phyloP scores from a whole-genome alignment of 106 monocot species.

The Dendrobium chrysotoxum region DNA sequence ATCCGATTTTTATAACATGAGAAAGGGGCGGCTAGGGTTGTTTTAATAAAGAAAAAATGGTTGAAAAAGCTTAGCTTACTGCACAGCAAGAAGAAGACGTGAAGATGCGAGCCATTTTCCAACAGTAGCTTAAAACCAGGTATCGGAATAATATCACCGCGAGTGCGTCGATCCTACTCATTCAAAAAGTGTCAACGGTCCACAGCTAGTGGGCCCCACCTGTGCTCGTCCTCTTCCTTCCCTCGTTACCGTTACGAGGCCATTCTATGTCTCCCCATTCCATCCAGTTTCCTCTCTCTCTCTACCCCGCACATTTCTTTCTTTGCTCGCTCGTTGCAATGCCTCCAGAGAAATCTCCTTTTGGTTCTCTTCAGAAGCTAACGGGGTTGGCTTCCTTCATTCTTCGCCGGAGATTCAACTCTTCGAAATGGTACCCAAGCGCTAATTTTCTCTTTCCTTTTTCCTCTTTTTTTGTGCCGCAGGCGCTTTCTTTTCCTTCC shows the following conservation, averaged over 20 bases:
- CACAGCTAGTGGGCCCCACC: not conserved
- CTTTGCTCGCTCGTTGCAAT: not conserved
- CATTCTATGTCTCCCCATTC: not conserved
- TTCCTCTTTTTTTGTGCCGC: not conserved
- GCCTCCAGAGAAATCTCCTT: constrained; percentile 12
- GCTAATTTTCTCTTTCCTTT: not conserved
- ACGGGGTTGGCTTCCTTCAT: constrained; percentile 18
- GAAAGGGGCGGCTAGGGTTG: too few species aligned
- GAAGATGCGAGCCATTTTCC: too few species aligned
- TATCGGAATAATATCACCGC: too few species aligned
- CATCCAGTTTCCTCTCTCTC: not conserved
- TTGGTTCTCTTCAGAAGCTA: constrained; percentile 39
- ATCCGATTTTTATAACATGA: too few species aligned
- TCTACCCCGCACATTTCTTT: not conserved
- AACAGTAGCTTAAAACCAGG: too few species aligned
- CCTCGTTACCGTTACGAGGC: constrained; percentile 1
- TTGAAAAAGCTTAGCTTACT: too few species aligned
- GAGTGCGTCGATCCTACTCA: too few species aligned
- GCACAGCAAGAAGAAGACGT: too few species aligned
- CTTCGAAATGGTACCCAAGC: constrained; percentile 63
- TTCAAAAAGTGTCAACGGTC: not conserved
- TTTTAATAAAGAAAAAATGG: too few species aligned
- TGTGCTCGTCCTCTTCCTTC: not conserved
- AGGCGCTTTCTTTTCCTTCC: not conserved
- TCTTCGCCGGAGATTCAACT: constrained; percentile 52